These are phyloP conservation scores for Xylariaceae sp. DNA, from an alignment of 2,329 filamentous ascomycete genomes.

Conservation along the genomic window DNA sequence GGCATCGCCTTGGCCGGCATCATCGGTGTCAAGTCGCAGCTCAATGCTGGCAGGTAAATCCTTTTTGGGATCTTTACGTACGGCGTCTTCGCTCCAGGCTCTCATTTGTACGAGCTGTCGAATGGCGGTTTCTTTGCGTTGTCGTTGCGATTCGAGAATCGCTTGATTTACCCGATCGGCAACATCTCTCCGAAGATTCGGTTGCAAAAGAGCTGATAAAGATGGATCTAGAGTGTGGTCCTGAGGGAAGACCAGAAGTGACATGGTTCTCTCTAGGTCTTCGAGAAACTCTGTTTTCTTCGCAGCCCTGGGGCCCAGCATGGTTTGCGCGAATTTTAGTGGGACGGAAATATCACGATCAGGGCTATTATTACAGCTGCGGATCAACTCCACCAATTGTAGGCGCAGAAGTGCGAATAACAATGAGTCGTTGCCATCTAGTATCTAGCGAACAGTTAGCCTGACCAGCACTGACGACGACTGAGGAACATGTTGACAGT, in stretches of 20 bases:
- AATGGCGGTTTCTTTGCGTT: slow-evolving; percentile 73
- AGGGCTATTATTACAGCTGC: slow-evolving; percentile 59
- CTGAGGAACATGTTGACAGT: background rate
- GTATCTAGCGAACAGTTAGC: slow-evolving; percentile 55
- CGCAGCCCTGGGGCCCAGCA: slow-evolving; percentile 81
- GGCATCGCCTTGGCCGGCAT: slow-evolving; percentile 18
- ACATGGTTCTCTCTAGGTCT: slow-evolving; percentile 89
- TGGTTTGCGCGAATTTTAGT: slow-evolving; percentile 77
- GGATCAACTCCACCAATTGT: slow-evolving; percentile 90
- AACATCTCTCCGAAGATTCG: slow-evolving; percentile 73
- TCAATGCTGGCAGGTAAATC: slow-evolving; percentile 38
- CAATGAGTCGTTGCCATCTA: slow-evolving; percentile 75
- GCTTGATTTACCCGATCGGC: slow-evolving; percentile 85
- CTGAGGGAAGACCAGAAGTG: slow-evolving; percentile 80
- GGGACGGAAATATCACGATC: slow-evolving; percentile 72
- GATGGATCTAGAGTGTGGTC: slow-evolving; percentile 68
- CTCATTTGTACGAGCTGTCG: slow-evolving; percentile 74
- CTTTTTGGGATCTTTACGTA: slow-evolving; percentile 38
- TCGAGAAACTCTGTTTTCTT: slow-evolving; percentile 75
- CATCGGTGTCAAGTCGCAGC: slow-evolving; percentile 34
- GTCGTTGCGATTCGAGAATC: slow-evolving; percentile 68
- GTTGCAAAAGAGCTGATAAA: slow-evolving; percentile 70
- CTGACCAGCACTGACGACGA: background rate
- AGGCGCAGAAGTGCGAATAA: slow-evolving; percentile 87
- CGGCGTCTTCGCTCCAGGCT: slow-evolving; percentile 73